These are phyloP conservation scores for Cryoendolithus antarcticus DNA, from an alignment of 2,329 filamentous ascomycete species.

Conservation along the genomic window DNA sequence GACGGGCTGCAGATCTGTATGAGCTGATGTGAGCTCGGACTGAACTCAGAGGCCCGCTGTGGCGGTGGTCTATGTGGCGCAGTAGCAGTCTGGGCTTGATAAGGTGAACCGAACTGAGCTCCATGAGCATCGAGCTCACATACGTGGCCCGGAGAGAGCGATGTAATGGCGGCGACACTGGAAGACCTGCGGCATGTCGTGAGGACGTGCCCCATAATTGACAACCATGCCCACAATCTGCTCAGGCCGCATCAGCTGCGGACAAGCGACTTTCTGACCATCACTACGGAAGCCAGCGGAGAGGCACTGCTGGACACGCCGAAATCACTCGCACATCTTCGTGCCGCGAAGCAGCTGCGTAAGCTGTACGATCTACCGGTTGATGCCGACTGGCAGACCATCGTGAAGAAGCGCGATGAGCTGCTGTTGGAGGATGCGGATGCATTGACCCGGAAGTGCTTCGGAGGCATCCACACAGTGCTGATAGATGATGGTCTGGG, in stretches of 20 bases:
- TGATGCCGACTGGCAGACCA: constrained; percentile 47
- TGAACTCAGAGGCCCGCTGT: too few species aligned
- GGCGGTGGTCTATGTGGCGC: too few species aligned
- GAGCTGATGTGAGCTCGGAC: too few species aligned
- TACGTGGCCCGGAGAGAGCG: too few species aligned
- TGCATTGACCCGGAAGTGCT: constrained; percentile 49
- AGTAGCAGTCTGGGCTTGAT: too few species aligned
- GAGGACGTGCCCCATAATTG: constrained; percentile 46
- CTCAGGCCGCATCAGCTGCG: constrained; percentile 40
- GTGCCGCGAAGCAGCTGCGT: constrained; percentile 57
- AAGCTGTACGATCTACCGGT: constrained; percentile 46
- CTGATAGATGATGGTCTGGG: constrained; percentile 69
- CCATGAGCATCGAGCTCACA: too few species aligned
- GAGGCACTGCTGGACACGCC: constrained; percentile 50
- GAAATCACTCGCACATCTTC: constrained; percentile 55
- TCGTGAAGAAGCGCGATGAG: constrained; percentile 37
- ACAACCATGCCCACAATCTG: constrained; percentile 61
- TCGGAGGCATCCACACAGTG: constrained; percentile 60
- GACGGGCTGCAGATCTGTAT: too few species aligned
- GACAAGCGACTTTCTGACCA: constrained; percentile 45
- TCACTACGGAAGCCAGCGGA: constrained; percentile 62
- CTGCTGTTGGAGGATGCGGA: constrained; percentile 36
- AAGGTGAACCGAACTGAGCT: too few species aligned
- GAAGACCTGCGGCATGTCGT: constrained; percentile 16
- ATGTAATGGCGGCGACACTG: constrained; percentile 2